Evolutionary conservation across 768 basidiomycete genomes (phyloP), one percentile per base, ranked within the genome.

Genomic region (Ramaria sp.): DNA sequence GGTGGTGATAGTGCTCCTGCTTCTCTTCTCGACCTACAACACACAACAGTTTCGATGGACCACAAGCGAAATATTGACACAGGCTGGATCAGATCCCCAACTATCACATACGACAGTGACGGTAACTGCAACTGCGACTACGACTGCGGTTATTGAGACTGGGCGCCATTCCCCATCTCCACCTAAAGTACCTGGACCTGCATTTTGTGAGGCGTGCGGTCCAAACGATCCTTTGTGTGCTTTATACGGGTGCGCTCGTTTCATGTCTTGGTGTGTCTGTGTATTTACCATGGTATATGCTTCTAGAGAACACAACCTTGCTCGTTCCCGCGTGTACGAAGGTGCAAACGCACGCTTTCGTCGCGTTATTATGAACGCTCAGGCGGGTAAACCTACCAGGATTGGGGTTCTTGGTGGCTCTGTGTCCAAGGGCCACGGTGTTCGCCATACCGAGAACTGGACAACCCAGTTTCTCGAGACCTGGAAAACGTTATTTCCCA

Each of bases 261-360:
- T 32, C 3, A n/a, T 16, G 36, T 34, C 16, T 36, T 50, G 13
- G 5, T 6, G 47, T 15, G 8, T 32, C 12, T 13, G 10, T 20
- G 8, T 36, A 9, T 18, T 50, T 10, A n/a, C 28, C 34, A 10
- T 16, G 3, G n/a, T n/a, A 32, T 50, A 18, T 22, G 15, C 28
- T 8, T 30, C 24, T 12, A 57, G 57, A 10, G 41, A 45, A 34
- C 48, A 55, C 39, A 58, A 56, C 25, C 55, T 58, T 9, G 57
- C 57, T 16, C 47, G 53, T 7, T 55, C 57, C 15, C 55, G 57
- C 30, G 41, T 37, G 1, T 58, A 56, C 28, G 57, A 58, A 53
- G 57, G 57, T 22, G 32, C 57, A 24, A 58, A 58, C 36, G 54
- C 57, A 16, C 57, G 57, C 27, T 50, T 58, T 18, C 28, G 51